phyloP scores from a whole-genome alignment of 2,329 filamentous ascomycete genomes.

The Fusarium globosum region DNA sequence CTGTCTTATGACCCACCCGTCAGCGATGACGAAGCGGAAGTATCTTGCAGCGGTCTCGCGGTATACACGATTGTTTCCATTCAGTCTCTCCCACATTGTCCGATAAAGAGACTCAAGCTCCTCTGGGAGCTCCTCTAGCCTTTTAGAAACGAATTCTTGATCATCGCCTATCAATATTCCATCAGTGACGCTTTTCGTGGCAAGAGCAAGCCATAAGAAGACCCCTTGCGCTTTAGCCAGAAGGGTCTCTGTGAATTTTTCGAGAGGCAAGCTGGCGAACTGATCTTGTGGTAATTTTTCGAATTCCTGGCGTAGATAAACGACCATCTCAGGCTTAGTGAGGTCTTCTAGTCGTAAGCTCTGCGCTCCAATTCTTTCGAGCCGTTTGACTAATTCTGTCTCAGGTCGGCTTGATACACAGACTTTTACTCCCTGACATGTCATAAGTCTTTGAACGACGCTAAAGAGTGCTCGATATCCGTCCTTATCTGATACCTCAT shows the following conservation, averaged over 20 bases:
- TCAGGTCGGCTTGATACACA: background rate
- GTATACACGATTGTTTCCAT: background rate
- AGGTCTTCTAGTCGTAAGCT: background rate
- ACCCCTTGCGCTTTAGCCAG: accelerated
- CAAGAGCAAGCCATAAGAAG: background rate
- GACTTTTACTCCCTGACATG: accelerated
- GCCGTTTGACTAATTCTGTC: accelerated
- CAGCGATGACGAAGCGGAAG: accelerated
- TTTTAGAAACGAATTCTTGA: accelerated
- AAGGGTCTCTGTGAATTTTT: accelerated
- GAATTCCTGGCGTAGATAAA: accelerated
- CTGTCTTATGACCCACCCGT: accelerated
- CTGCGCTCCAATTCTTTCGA: accelerated
- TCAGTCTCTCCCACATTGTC: background rate
- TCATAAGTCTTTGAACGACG: accelerated
- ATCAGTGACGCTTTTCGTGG: accelerated
- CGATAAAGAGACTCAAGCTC: background rate
- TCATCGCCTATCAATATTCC: background rate
- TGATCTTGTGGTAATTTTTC: accelerated
- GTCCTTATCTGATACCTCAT: background rate
- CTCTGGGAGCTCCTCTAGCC: accelerated
- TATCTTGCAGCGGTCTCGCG: background rate
- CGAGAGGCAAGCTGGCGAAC: accelerated
- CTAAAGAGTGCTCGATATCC: accelerated
- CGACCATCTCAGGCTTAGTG: accelerated